Evolutionary conservation across 768 basidiomycete genomes (phyloP), one percentile per base, ranked within the genome.

Genomic region (Tricholoma saponaceum): DNA sequence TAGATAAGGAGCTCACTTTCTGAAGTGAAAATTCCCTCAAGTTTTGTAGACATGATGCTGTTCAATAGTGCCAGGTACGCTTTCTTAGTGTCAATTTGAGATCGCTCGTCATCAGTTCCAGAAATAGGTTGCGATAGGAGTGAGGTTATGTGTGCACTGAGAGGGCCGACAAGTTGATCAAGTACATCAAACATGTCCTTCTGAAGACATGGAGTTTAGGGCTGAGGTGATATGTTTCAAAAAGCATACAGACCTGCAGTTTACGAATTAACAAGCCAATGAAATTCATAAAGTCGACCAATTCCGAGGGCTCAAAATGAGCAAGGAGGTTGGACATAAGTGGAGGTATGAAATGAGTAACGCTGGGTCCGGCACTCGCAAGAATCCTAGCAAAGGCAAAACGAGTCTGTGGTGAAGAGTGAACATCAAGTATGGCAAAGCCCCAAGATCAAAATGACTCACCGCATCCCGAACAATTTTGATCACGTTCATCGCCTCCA

Each of bases 231-330:
- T 50, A 30, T 28, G 16, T 10, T 5, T 20, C 22, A 54, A 25
- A 10, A 60, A 20, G 30, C 26, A 13, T 54, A 54, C 28, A 52
- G 28, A 94, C 95, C 79, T 93, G 91, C 55, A 98, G 82, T 68
- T 91, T 91, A 70, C 96, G 93, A 53, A 95, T 87, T 54, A 98
- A 76, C 8, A 97, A 77, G 6, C 89, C 89, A 55, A 99, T 89
- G 76, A 99, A 98, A 66, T 88, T 90, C 81, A 98, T 88, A 66
- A 98, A 96, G 67, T 99, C 97, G 26, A 90, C 87, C 57, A 99
- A 76, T 70, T 99, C 97, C 6, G 88, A 83, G 1, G 94, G 89
- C 62, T 97, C 93, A 66, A 95, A 95, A 64, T 96, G 91, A 2
- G 86, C 82, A 52, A 98, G 83, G n/a, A 98, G 83, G 68, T 91